These are phyloP conservation scores for Candida smagusa DNA, from an alignment of 1,139 yeast genomes.

Conservation along the genomic window DNA sequence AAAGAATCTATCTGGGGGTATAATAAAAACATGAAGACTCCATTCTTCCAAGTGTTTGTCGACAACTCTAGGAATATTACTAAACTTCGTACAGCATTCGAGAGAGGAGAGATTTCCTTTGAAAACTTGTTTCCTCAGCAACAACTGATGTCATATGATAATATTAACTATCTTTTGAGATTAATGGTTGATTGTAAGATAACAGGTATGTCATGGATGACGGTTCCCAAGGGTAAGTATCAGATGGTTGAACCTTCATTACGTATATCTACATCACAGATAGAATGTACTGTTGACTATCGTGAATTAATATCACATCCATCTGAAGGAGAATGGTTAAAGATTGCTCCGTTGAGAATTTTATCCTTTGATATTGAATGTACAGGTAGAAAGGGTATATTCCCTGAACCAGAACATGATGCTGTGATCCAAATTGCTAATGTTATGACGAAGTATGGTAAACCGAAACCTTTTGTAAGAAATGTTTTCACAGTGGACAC, in stretches of 20 bases:
- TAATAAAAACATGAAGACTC: constrained; percentile 71
- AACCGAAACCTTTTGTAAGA: constrained; percentile 77
- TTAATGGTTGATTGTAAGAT: constrained; percentile 90
- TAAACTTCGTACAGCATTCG: constrained; percentile 73
- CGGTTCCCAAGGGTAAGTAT: constrained; percentile 77
- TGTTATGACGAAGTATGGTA: constrained; percentile 84
- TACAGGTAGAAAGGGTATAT: constrained; percentile 95
- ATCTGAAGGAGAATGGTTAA: constrained; percentile 91
- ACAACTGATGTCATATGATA: constrained; percentile 76
- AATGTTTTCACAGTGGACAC: constrained; percentile 92
- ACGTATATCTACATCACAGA: constrained; percentile 73
- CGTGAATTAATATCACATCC: constrained; percentile 72
- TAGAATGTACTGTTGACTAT: constrained; percentile 73
- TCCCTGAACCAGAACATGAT: constrained; percentile 92
- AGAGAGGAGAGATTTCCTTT: constrained; percentile 73
- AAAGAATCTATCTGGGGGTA: constrained; percentile 96
- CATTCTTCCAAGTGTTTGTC: constrained; percentile 73
- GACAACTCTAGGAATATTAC: constrained; percentile 65
- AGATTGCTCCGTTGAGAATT: constrained; percentile 90
- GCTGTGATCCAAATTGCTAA: constrained; percentile 97
- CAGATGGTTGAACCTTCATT: constrained; percentile 32
- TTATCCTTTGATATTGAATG: constrained; percentile 97
- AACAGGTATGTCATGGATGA: constrained; percentile 97
- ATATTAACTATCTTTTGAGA: constrained; percentile 78
- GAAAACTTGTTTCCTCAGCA: constrained; percentile 54